These are phyloP conservation scores for Fusarium liriodendri DNA, from an alignment of 2,329 filamentous ascomycete species.

Conservation along the genomic window DNA sequence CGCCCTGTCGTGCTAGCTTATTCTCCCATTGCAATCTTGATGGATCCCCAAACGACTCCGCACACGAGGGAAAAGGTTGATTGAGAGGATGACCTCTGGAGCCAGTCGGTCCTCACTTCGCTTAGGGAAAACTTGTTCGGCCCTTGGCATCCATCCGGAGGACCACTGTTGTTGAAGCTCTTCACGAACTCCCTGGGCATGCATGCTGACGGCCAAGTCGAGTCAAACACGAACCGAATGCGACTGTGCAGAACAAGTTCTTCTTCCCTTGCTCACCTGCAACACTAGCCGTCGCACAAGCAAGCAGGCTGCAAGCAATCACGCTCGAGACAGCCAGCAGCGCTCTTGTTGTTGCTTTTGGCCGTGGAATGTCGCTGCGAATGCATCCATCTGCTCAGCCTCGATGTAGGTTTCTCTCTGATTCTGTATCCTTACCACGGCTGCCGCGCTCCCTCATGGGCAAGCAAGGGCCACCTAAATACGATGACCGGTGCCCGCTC, in stretches of 20 bases:
- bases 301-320: neutral
- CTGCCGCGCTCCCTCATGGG: neutral
- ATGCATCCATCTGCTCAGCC: slow-evolving; percentile 23
- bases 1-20: slow-evolving; percentile 23
- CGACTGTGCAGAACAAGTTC: neutral
- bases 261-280: neutral
- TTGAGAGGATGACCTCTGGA: neutral
- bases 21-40: slow-evolving; percentile 16
- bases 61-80: slow-evolving; percentile 5
- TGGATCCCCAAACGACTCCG: slow-evolving; percentile 19
- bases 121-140: slow-evolving; percentile 13
- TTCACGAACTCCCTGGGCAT: neutral
- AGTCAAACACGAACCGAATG: neutral
- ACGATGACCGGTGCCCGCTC: neutral
- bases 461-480: neutral
- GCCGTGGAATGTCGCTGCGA: slow-evolving; percentile 26
- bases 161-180: slow-evolving; percentile 11
- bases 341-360: neutral
- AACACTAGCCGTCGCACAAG: slow-evolving; percentile 14
- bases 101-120: slow-evolving; percentile 5
- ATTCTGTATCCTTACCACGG: slow-evolving; percentile 6
- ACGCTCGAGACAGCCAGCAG: neutral
- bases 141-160: neutral
- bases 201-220: neutral
- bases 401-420: slow-evolving; percentile 1